Base-by-base conservation (phyloP, 1,139 yeast species). In the Blastobotrys aristatus region DNA sequence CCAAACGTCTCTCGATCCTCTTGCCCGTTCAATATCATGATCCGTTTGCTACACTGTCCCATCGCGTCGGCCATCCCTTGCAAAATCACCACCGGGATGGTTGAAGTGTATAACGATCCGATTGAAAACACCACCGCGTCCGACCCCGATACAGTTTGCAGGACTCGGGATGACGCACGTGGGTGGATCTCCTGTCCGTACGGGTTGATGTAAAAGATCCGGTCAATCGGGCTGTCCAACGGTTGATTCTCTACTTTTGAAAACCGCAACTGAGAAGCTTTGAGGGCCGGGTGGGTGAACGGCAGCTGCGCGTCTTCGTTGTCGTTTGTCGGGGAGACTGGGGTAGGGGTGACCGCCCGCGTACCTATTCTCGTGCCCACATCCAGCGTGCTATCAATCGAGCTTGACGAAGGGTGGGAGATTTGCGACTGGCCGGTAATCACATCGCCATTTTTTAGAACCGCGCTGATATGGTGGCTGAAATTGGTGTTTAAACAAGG, bases 361-460 rank as follows among this genome's bases (percentile, higher is more conserved):
- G 40, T 22, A 18, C 10, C 24, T 1, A 20, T n/a, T 20, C 42
- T 40, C 5, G 40, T 29, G 26, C 20, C 29, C 2, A 32, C 17
- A 26, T 44, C 47, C 35, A 27, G 31, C 6, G 32, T 26, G 20
- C 37, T 16, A 27, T 43, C 49, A 11, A 22, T 24, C 8, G 48
- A 22, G 16, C 31, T 36, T 7, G 50, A 55, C 2, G 64, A 69
- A 2, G 97, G 97, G 65, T 90, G 97, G 0, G 96, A 88, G 7
- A 90, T 90, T 60, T 89, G 96, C 2, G 94, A 84, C 64, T 90
- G 97, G n/a, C 97, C 97, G 0, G 94, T 84, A 32, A 90, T 84
- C 2, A 84, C 71, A 6, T 77, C 70, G 1, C 94, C 96, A 64
- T 87, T 78, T 34, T 72, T 70, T 36, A 90, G 69, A 33, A 77